Evolutionary conservation across 2,329 filamentous ascomycete genomes (phyloP), one percentile per base, ranked within the genome.

Genomic region (Neospermospora avenae): DNA sequence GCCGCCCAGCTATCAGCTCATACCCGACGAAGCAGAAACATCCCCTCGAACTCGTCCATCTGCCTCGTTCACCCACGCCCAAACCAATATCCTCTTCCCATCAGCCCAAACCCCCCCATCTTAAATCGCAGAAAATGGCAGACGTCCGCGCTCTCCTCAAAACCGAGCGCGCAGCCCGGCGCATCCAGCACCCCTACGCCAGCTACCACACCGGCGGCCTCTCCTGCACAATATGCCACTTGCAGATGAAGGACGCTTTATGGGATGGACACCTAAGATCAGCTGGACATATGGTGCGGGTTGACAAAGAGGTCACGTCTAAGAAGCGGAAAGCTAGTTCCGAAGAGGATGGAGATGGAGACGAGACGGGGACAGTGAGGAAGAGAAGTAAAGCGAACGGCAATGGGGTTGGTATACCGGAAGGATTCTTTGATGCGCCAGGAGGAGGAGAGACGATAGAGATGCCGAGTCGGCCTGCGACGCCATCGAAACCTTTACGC

Each of bases 111-210:
- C 35, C 35, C 3, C 16, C 24, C n/a, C 46, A 28, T 13, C 37
- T 24, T 35, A 7, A 46, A n/a, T 28, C 18, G 7, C 14, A 52
- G 44, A 16, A 28, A 60, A 93, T 95, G 89, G 81, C 90, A 67
- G 90, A 96, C 74, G 87, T 91, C 25, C 88, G 91, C 68, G 84
- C 89, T 37, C 83, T 96, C 52, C 82, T 96, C 60, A 89, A 90
- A 68, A 88, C 87, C 70, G 89, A 93, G 74, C 86, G 90, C 66
- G 85, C 86, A 58, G 83, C 88, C 63, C 86, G 91, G 59, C 84
- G 88, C 65, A 86, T 93, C 69, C 81, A 86, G 55, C 87, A 91
- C 68, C 84, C 87, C 3, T 79, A 87, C 68, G 86, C 87, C 44
- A 77, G 81, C 57, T 91, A 91, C 76, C 85, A 86, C 64, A 79